These are phyloP conservation scores for Crithidia brevicula DNA, from an alignment of 208 protist genomes.

Conservation along the genomic window DNA sequence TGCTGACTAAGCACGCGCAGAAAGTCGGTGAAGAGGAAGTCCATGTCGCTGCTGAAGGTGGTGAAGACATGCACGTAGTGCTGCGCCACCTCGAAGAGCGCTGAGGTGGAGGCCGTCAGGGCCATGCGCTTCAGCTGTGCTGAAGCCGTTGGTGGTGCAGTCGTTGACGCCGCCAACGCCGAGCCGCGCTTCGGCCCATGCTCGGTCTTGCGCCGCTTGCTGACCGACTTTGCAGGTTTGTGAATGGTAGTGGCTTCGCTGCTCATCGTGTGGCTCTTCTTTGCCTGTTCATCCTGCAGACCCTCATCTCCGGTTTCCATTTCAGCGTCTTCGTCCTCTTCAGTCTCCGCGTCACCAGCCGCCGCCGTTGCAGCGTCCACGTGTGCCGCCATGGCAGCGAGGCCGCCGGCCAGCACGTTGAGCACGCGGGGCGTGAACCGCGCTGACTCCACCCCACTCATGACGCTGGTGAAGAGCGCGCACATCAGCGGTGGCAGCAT, in stretches of 20 bases:
- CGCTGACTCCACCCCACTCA: conserved; percentile 45
- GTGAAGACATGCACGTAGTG: conserved; percentile 75
- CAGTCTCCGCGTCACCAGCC: conserved; percentile 12
- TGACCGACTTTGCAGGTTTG: not conserved
- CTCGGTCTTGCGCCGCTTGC: not conserved
- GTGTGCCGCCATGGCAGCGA: conserved; percentile 30
- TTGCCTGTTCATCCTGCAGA: not conserved
- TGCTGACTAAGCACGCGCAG: conserved; percentile 59
- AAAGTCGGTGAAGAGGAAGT: conserved; percentile 72
- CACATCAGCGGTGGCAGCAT: conserved; percentile 58
- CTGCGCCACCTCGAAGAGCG: conserved; percentile 61
- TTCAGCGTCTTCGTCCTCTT: conserved; percentile 15
- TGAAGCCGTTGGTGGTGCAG: not conserved
- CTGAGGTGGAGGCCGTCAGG: conserved; percentile 57
- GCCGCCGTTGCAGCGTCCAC: conserved; percentile 36
- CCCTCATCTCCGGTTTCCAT: not conserved
- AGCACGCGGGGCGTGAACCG: conserved; percentile 54
- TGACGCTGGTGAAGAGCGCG: conserved; percentile 45
- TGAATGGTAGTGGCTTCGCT: too few relatives aligned
- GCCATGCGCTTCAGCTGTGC: conserved; percentile 43
- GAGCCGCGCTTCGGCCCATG: not conserved
- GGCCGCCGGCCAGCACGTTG: conserved; percentile 48
- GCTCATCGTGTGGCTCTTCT: too few relatives aligned
- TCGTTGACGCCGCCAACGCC: not conserved
- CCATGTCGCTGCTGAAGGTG: conserved; percentile 71